Conservation (phyloP, 1,139 yeast species). For the Debaryomyces psychrophilus region DNA sequence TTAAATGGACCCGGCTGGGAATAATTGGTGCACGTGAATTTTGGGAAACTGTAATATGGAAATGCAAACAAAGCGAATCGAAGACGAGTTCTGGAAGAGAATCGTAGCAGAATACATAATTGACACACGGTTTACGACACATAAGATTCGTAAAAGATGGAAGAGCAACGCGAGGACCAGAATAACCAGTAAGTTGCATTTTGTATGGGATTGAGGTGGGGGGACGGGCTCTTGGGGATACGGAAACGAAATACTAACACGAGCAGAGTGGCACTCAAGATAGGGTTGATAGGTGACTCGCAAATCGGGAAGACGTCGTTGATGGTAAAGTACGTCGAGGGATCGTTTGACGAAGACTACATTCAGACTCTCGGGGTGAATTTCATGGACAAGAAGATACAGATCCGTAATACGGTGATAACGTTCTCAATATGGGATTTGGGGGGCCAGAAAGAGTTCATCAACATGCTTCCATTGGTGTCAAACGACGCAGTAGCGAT, state of each 20-base stretch:
- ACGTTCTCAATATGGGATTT: constrained; percentile 95
- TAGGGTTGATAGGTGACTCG: constrained; percentile 95
- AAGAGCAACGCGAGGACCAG: constrained; percentile 30
- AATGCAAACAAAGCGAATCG: constrained; percentile 4
- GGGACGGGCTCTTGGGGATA: neutral
- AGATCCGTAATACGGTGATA: constrained; percentile 84
- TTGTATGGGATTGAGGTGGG: neutral
- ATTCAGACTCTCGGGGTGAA: constrained; percentile 95
- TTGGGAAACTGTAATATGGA: neutral
- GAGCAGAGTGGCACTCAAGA: constrained; percentile 73
- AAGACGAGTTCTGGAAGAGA: neutral
- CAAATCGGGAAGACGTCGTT: constrained; percentile 97
- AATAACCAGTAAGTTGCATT: constrained; percentile 40
- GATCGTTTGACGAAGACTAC: constrained; percentile 88
- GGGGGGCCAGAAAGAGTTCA: constrained; percentile 96
- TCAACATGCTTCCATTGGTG: constrained; percentile 93
- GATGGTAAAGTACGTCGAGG: constrained; percentile 97
- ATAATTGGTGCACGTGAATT: neutral
- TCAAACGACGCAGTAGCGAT: constrained; percentile 94
- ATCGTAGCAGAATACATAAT: neutral
- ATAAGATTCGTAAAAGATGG: constrained; percentile 11
- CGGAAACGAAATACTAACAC: constrained; percentile 19
- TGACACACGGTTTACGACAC: neutral
- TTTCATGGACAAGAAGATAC: constrained; percentile 89
- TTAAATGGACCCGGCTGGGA: neutral